Percentiles rank a stretch among this genome's conserved stretches.
Evolutionary conservation across 306 rosid genomes (phyloP).

Genomic region (Lablab purpureus): DNA sequence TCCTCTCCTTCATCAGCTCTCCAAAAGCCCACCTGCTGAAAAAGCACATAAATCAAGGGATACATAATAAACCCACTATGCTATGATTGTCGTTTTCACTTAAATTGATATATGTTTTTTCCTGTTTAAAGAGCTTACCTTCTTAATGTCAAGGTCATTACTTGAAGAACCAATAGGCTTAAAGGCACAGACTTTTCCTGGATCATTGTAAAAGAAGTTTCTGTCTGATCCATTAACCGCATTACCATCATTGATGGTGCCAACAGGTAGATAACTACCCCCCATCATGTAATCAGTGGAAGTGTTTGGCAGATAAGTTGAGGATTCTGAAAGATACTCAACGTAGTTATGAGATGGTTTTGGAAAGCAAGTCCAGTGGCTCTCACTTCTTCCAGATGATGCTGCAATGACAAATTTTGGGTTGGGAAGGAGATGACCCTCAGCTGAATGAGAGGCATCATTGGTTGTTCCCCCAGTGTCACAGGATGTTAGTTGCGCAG

Average conservation of each 20-base stretch:
- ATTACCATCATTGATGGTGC: conserved; percentile 38
- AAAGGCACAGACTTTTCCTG: conserved; percentile 51
- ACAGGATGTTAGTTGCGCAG: conserved; percentile 41
- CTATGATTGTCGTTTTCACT: neutral
- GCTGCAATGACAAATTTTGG: conserved; percentile 35
- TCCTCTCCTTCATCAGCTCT: conserved; percentile 48
- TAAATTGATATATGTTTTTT: neutral
- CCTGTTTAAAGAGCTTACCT: conserved; percentile 52
- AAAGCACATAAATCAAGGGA: neutral
- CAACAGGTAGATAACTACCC: conserved; percentile 50
- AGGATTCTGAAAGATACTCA: conserved; percentile 66
- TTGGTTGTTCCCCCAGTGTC: conserved; percentile 46
- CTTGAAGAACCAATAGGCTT: conserved; percentile 55
- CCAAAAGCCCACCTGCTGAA: conserved; percentile 45
- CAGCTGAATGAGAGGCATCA: conserved; percentile 46
- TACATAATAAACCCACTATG: neutral
- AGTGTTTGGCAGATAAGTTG: conserved; percentile 53
- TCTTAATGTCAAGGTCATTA: conserved; percentile 45
- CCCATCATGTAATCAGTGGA: conserved; percentile 54
- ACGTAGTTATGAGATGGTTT: conserved; percentile 57
- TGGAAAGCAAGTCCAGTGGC: conserved; percentile 57
- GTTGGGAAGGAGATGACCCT: conserved; percentile 44
- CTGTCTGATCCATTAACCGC: conserved; percentile 50
- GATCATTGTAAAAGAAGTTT: conserved; percentile 48
- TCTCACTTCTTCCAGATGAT: conserved; percentile 46